Conservation (phyloP, 768 basidiomycete species). For the Lactarius trivialis region DNA sequence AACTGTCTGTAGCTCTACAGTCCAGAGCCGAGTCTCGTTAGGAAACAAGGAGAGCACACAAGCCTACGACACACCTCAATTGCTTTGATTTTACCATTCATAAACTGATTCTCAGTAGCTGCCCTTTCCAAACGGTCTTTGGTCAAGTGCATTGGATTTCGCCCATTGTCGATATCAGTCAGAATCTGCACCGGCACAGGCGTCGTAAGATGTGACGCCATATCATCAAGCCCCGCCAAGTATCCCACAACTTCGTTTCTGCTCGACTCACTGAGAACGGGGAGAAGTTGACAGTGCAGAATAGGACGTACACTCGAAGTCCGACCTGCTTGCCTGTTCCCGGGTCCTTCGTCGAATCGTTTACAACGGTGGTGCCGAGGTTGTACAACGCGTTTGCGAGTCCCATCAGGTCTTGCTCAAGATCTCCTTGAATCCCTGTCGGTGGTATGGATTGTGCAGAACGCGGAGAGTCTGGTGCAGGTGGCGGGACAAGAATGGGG, state of each 20-base stretch:
- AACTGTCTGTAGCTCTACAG: conserved; percentile 62
- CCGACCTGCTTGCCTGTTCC: conserved; percentile 68
- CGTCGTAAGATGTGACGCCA: conserved; percentile 52
- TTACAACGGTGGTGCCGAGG: conserved; percentile 75
- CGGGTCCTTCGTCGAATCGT: conserved; percentile 72
- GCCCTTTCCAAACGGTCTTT: conserved; percentile 74
- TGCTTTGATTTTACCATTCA: conserved; percentile 82
- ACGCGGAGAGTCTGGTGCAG: conserved; percentile 59
- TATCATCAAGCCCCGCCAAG: conserved; percentile 59
- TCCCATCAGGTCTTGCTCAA: conserved; percentile 69
- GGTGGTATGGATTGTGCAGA: conserved; percentile 71
- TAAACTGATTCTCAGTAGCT: conserved; percentile 86
- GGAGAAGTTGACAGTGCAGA: background rate
- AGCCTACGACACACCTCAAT: conserved; percentile 49
- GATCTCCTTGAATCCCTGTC: conserved; percentile 59
- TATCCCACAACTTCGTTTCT: conserved; percentile 74
- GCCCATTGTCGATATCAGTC: conserved; percentile 70
- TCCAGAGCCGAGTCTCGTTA: conserved; percentile 3
- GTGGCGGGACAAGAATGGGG: conserved; percentile 21
- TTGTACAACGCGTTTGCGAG: conserved; percentile 76
- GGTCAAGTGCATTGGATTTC: conserved; percentile 78
- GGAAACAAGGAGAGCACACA: background rate
- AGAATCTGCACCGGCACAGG: conserved; percentile 73
- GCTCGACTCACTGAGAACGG: conserved; percentile 3
- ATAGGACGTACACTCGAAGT: conserved; percentile 53